Evolutionary conservation across 176 grass and related monocot genomes (phyloP).

Genomic region (Eleusine indica): DNA sequence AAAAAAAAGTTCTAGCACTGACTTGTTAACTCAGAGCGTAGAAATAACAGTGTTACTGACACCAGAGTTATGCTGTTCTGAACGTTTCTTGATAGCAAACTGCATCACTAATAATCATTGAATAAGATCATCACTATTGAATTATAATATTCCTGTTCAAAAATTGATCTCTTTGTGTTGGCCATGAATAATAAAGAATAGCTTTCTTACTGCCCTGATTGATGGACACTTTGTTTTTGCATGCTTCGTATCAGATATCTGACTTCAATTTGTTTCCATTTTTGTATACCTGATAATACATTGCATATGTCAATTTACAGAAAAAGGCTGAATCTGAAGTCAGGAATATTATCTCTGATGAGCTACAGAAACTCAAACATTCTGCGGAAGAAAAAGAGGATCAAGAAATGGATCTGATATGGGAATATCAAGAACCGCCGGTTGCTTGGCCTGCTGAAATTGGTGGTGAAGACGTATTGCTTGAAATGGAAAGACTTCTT

Average conservation of each 20-base stretch:
- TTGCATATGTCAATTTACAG: slow-evolving; percentile 43
- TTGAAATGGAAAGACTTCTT: slow-evolving; percentile 94
- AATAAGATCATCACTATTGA: not conserved
- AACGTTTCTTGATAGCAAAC: not conserved
- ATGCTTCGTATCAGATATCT: slow-evolving; percentile 12
- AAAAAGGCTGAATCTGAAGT: slow-evolving; percentile 62
- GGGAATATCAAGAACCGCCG: slow-evolving; percentile 75
- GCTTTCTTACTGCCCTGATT: not conserved
- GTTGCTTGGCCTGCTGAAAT: slow-evolving; percentile 41
- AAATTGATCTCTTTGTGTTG: not conserved
- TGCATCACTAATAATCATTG: not conserved
- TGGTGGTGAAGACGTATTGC: slow-evolving; percentile 79
- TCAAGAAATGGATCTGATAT: slow-evolving; percentile 60
- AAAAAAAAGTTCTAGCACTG: not conserved
- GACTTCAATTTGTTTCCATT: slow-evolving; percentile 13
- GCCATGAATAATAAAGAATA: not conserved
- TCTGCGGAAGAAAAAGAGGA: slow-evolving; percentile 36
- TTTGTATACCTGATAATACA: slow-evolving; percentile 23
- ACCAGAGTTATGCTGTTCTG: not conserved
- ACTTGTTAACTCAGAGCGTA: slow-evolving; percentile 3
- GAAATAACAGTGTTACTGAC: not conserved
- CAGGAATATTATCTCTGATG: slow-evolving; percentile 73
- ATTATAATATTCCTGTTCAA: not conserved
- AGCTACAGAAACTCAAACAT: slow-evolving; percentile 81
- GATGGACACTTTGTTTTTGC: slow-evolving; percentile 21